A percentile compares a stretch with the other conserved stretches of the same genome.
Evolutionary conservation across 495 filamentous ascomycete genomes (phyloP).

Genomic region (Hypoxylon cercidicola): DNA sequence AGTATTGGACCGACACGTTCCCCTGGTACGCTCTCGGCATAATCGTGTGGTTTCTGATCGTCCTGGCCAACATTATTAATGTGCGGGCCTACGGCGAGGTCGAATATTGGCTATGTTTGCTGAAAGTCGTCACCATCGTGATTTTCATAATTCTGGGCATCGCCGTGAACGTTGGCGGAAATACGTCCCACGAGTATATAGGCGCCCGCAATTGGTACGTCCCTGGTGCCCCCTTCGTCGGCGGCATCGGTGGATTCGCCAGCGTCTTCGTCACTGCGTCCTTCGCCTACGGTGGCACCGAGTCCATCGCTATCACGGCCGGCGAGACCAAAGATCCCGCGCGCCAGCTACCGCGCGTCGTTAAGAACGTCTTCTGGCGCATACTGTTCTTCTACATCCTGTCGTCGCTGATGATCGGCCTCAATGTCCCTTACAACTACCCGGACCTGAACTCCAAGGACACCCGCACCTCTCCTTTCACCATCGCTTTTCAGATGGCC

Average conservation of each 20-base stretch:
- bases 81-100: conserved; percentile 73
- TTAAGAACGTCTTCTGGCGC: conserved; percentile 60
- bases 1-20: conserved; percentile 69
- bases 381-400: conserved; percentile 72
- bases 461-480: conserved; percentile 68
- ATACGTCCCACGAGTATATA: conserved; percentile 63
- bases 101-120: conserved; percentile 70
- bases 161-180: conserved; percentile 68
- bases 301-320: conserved; percentile 68
- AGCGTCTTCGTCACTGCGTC: conserved; percentile 44
- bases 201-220: conserved; percentile 71
- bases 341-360: conserved; percentile 55
- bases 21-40: conserved; percentile 69
- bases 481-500: conserved; percentile 66
- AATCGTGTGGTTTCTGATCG: conserved; percentile 70
- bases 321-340: conserved; percentile 67
- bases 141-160: conserved; percentile 67
- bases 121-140: conserved; percentile 73
- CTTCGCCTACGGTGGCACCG: conserved; percentile 53
- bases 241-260: conserved; percentile 40
- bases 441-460: conserved; percentile 55
- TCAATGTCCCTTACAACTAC: conserved; percentile 66
- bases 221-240: conserved; percentile 43
- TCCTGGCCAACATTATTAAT: conserved; percentile 68
- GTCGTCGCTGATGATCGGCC: conserved; percentile 67